Base-by-base conservation (phyloP, 2,329 filamentous ascomycete genomes). In the Lomentospora prolificans region DNA sequence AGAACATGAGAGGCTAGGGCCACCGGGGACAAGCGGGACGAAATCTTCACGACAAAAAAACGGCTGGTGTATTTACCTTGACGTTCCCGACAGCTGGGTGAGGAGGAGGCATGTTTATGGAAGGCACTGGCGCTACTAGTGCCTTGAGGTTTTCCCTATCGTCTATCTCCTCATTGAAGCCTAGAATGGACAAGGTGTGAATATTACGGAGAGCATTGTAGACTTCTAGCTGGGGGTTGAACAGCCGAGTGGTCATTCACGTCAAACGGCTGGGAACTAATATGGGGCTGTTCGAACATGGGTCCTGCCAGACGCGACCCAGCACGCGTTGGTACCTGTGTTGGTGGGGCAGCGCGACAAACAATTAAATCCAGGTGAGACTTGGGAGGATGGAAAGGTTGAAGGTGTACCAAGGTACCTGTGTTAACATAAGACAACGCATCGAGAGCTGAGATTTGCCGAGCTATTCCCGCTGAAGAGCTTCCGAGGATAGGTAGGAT, bases 31-130 rank as follows among this genome's bases (percentile, higher is more conserved):
- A 8, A 19, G 22, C 22, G 22, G 24, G 58, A 69, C 70, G n/a
- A 69, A 72, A 60, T 72, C 73, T 62, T 72, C 66, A 46, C 74
- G 65, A 64, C 70, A 60, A 63, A 66, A 64, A 51, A 50, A 61
- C 48, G 48, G 50, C 33, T 52, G 50, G 31, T 50, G 27, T 22
- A 25, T 19, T 22, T 48, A 48, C 44, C 44, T 48, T 48, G 44
- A 25, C 44, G 10, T 48, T 48, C 17, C 44, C 44, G 4, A 48
- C 19, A 19, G 44, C 44, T 48, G 44, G 44, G 44, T 48, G 17
- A 27, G 44, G 3, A 48, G 12, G 44, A 48, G 44, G 44, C 44
- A 48, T 48, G 44, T 27, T 48, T n/a, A 48, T 48, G 6, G 17
- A 48, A 48, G 44, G 44, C 44, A 48, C 44, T 2, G 22, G 12